These are phyloP conservation scores for Chamaecyparis obtusa DNA, from an alignment of 75 land plant genomes.

Conservation along the genomic window DNA sequence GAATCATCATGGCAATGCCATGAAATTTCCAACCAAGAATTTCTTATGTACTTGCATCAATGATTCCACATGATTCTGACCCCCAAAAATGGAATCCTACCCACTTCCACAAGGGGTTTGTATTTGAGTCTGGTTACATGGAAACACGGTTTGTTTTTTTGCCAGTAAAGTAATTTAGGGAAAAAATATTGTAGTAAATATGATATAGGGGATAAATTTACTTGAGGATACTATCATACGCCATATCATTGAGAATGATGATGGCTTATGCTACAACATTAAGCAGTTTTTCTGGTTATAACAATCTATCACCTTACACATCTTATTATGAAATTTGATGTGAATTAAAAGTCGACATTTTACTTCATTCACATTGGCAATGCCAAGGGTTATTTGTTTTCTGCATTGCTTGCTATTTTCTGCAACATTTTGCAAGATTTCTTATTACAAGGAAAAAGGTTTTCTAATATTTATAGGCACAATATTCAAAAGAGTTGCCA, in stretches of 20 bases:
- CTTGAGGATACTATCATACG: neutral
- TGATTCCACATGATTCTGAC: too few relatives aligned
- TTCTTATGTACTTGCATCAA: too few relatives aligned
- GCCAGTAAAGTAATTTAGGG: too few relatives aligned
- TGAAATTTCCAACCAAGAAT: too few relatives aligned
- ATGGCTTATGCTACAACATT: too few relatives aligned
- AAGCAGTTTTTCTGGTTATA: too few relatives aligned
- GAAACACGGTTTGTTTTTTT: too few relatives aligned
- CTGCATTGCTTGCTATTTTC: neutral
- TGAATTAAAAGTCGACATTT: neutral
- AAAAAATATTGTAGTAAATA: neutral
- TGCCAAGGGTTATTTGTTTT: neutral
- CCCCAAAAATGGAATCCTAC: too few relatives aligned
- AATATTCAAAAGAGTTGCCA: neutral
- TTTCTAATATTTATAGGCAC: neutral
- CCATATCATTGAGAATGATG: neutral
- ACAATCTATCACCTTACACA: neutral
- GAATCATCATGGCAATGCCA: too few relatives aligned
- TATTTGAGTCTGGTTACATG: too few relatives aligned
- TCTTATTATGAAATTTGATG: neutral
- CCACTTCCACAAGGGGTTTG: too few relatives aligned
- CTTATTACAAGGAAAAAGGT: neutral
- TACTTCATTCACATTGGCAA: neutral
- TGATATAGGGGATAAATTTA: neutral
- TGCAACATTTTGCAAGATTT: neutral